Percentiles rank a stretch among this genome's conserved stretches.
Conservation (phyloP, 108 stramenopile species). For the Skeletonema menzelii region DNA sequence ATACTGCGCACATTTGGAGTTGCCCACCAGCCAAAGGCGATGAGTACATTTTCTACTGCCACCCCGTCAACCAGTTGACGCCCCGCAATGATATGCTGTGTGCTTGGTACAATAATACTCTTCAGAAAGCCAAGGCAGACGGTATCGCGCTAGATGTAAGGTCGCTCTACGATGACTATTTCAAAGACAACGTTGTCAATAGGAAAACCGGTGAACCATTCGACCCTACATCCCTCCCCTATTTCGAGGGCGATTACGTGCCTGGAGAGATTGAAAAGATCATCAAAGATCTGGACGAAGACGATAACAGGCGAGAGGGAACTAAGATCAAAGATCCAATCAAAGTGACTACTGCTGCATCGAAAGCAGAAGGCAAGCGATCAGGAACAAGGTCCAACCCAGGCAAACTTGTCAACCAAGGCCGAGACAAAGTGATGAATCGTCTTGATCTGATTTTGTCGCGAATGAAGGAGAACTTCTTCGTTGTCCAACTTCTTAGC, state of each 20-base stretch:
- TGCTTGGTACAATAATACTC: conserved; percentile 87
- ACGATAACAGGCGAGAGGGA: conserved; percentile 36
- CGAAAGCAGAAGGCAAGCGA: conserved; percentile 54
- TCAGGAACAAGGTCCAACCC: conserved; percentile 65
- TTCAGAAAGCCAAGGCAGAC: conserved; percentile 78
- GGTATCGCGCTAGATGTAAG: conserved; percentile 77
- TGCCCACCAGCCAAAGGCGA: conserved; percentile 96
- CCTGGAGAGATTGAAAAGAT: conserved; percentile 94
- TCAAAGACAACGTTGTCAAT: conserved; percentile 51
- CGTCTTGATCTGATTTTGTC: conserved; percentile 63
- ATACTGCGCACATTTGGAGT: conserved; percentile 97
- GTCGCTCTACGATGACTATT: conserved; percentile 90
- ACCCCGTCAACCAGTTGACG: conserved; percentile 77
- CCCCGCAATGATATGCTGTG: conserved; percentile 90
- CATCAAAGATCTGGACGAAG: conserved; percentile 61
- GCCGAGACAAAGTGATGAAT: conserved; percentile 70
- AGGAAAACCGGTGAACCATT: conserved; percentile 24
- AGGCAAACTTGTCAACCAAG: conserved; percentile 52
- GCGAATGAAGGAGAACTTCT: conserved; percentile 84
- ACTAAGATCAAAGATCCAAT: conserved; percentile 18
- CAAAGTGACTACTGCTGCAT: conserved; percentile 6
- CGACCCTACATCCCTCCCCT: conserved; percentile 77
- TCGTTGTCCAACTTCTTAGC: conserved; percentile 76
- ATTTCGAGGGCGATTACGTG: conserved; percentile 97
- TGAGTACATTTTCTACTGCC: conserved; percentile 93